Percentiles rank a stretch among this genome's conserved stretches.
Conservation (phyloP, 345 rosid species). For the Geranium brycei region DNA sequence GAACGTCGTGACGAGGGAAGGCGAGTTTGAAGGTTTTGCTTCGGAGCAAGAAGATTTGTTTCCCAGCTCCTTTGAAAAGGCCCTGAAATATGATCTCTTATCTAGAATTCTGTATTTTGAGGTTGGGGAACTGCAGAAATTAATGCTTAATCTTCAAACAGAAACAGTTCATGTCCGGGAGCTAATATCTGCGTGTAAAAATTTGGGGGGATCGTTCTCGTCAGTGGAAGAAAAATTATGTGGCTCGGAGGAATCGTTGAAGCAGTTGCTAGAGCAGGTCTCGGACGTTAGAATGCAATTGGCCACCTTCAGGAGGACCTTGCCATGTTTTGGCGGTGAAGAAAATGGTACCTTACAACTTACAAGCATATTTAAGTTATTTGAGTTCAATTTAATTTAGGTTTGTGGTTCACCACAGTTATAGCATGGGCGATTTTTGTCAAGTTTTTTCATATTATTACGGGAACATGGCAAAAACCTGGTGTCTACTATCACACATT, state of each 20-base stretch:
- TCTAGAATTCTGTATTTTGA: constrained; percentile 54
- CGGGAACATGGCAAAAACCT: too few relatives aligned
- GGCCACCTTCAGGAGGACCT: constrained; percentile 38
- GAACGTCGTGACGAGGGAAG: constrained; percentile 63
- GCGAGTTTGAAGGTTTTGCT: constrained; percentile 52
- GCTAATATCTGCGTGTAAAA: constrained; percentile 31
- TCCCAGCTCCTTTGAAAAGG: constrained; percentile 34
- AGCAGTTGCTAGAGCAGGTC: constrained; percentile 44
- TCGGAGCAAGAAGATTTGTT: constrained; percentile 15
- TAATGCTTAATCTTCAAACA: constrained; percentile 24
- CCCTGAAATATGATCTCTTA: constrained; percentile 57
- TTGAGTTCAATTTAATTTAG: background rate
- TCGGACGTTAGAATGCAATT: constrained; percentile 54
- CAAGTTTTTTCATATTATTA: too few relatives aligned
- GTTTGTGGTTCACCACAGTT: background rate
- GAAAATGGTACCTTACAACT: constrained; percentile 36
- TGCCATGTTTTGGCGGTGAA: constrained; percentile 27
- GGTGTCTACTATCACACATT: too few relatives aligned
- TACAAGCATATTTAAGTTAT: background rate
- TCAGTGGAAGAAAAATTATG: constrained; percentile 50
- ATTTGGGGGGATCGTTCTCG: constrained; percentile 30
- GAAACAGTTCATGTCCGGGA: constrained; percentile 25
- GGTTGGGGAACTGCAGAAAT: constrained; percentile 44
- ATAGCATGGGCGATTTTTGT: background rate
- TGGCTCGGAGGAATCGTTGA: constrained; percentile 43